These are phyloP conservation scores for Lentinus brumalis DNA, from an alignment of 768 basidiomycete species.

Conservation along the genomic window DNA sequence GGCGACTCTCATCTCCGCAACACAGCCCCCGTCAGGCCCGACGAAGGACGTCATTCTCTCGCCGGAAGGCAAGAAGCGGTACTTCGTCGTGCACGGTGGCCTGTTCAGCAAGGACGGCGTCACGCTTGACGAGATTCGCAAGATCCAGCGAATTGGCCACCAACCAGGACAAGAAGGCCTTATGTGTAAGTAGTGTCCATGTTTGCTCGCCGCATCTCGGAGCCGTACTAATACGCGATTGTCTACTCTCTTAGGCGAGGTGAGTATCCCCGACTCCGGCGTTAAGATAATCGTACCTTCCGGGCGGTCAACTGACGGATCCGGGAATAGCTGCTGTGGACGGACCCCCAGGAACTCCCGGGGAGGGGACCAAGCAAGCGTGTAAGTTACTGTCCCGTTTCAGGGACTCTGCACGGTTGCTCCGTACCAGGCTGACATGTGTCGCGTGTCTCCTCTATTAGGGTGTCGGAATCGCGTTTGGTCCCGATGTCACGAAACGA, in stretches of 20 bases:
- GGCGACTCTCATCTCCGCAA: constrained; percentile 80
- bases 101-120: constrained; percentile 94
- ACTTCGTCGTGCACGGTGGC: constrained; percentile 95
- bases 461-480: constrained; percentile 96
- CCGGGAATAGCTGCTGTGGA: constrained; percentile 78
- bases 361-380: constrained; percentile 97
- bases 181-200: constrained; percentile 70
- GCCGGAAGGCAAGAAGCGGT: constrained; percentile 80
- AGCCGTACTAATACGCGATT: constrained; percentile 27
- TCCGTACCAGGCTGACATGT: not conserved
- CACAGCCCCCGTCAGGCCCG: constrained; percentile 50
- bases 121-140: constrained; percentile 90
- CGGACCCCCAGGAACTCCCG: constrained; percentile 86
- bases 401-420: no score
- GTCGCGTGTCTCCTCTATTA: constrained; percentile 30
- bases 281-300: not conserved
- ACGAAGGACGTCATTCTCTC: constrained; percentile 67
- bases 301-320: constrained; percentile 10
- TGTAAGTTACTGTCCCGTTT: constrained; percentile 46
- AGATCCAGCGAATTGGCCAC: constrained; percentile 81
- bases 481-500: constrained; percentile 86
- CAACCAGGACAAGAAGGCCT: constrained; percentile 95
- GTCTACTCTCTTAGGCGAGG: constrained; percentile 53
- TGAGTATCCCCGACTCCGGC: constrained; percentile 33
- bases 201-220: not conserved